Conservation (phyloP, 2,329 filamentous ascomycete genomes). For the Gaeumannomyces sp. region DNA sequence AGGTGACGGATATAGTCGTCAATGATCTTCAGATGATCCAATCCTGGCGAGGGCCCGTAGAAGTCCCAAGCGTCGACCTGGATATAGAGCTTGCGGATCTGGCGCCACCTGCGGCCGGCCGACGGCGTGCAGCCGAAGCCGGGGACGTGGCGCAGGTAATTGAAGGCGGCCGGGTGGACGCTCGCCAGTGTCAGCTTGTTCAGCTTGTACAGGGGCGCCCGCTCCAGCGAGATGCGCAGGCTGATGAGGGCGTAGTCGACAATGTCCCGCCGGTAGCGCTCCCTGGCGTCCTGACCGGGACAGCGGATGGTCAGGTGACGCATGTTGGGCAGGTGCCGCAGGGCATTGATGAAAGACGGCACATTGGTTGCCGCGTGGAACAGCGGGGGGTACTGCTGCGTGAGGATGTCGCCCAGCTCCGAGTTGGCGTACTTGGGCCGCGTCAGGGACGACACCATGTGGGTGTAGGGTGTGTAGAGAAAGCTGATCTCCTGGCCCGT, state of each 20-base stretch:
- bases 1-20: constrained; percentile 74
- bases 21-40: constrained; percentile 70
- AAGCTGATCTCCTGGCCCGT: constrained; percentile 76
- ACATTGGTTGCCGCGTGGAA: constrained; percentile 90
- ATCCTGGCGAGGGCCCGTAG: constrained; percentile 49
- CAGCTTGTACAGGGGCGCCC: constrained; percentile 59
- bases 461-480: constrained; percentile 71
- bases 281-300: constrained; percentile 61
- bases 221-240: constrained; percentile 75
- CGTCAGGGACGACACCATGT: constrained; percentile 53
- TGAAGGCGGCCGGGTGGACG: constrained; percentile 68
- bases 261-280: constrained; percentile 67
- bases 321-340: constrained; percentile 63
- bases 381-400: constrained; percentile 79
- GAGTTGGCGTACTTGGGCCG: constrained; percentile 73
- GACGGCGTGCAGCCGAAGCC: constrained; percentile 71
- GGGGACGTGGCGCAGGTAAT: constrained; percentile 68
- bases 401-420: constrained; percentile 74
- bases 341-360: constrained; percentile 70
- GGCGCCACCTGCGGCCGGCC: constrained; percentile 66
- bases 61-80: constrained; percentile 67
- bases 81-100: constrained; percentile 69
- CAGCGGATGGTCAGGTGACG: constrained; percentile 71
- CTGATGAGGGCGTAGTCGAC: constrained; percentile 89
- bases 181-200: constrained; percentile 64